Evolutionary conservation across 1,139 yeast species (phyloP).

Genomic region (Nakaseomyces glabratus): DNA sequence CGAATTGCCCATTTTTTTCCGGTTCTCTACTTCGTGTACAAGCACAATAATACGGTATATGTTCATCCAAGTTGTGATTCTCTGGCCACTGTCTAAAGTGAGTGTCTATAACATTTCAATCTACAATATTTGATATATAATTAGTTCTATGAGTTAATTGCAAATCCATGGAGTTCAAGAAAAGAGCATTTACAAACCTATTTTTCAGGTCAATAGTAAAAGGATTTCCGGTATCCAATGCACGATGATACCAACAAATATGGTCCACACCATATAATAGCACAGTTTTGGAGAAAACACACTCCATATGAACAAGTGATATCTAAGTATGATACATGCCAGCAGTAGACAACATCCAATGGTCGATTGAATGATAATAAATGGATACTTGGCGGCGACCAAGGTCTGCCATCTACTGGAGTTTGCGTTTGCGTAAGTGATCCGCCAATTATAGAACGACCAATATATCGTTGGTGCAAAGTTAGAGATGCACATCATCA

Average conservation of each 20-base stretch:
- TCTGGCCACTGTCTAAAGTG: too few relatives aligned
- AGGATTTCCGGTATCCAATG: conserved; percentile 24
- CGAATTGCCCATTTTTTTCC: too few relatives aligned
- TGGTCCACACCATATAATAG: conserved; percentile 70
- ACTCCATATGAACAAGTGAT: conserved; percentile 92
- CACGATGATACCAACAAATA: conserved; percentile 37
- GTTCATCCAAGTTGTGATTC: too few relatives aligned
- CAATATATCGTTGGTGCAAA: conserved; percentile 83
- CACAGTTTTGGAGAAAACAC: conserved; percentile 90
- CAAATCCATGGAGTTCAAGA: background rate
- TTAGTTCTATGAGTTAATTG: too few relatives aligned
- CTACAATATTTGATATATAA: too few relatives aligned
- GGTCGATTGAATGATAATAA: conserved; percentile 46
- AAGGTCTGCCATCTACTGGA: conserved; percentile 6
- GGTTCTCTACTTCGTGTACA: too few relatives aligned
- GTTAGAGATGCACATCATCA: conserved; percentile 70
- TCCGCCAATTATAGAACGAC: conserved; percentile 48
- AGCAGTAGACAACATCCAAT: conserved; percentile 50
- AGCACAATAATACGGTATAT: too few relatives aligned
- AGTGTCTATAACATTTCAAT: too few relatives aligned
- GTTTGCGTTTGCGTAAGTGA: conserved; percentile 35
- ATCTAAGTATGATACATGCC: conserved; percentile 68
- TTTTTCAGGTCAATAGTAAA: too few relatives aligned
- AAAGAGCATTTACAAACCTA: too few relatives aligned
- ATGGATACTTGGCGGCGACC: conserved; percentile 14